A percentile compares a stretch with the other conserved stretches of the same genome.
Conservation (phyloP, 768 basidiomycete species). For the Mycena amicta region DNA sequence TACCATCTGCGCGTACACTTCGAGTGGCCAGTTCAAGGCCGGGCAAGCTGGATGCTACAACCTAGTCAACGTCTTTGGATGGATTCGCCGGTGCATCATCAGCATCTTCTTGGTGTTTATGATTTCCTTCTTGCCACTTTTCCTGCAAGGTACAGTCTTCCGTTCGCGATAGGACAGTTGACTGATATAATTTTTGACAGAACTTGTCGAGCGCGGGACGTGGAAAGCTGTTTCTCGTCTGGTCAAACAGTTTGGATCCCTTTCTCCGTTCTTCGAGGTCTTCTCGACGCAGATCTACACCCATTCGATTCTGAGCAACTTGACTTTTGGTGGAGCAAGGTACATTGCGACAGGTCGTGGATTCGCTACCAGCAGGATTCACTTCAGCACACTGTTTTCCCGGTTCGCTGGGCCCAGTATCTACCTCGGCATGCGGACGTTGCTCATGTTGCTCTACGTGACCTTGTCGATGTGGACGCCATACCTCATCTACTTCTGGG, state of each 20-base stretch:
- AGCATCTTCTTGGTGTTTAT: conserved; percentile 98
- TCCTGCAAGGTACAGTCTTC: conserved; percentile 78
- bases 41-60: conserved; percentile 92
- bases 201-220: conserved; percentile 94
- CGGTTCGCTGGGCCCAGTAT: conserved; percentile 99
- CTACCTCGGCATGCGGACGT: conserved; percentile 92
- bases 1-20: conserved; percentile 76
- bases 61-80: conserved; percentile 87
- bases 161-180: not conserved
- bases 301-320: conserved; percentile 94
- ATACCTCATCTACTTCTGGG: conserved; percentile 97
- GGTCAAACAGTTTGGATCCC: conserved; percentile 90
- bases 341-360: conserved; percentile 99
- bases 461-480: conserved; percentile 91
- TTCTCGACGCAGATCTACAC: conserved; percentile 99
- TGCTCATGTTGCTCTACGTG: conserved; percentile 92
- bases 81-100: conserved; percentile 96
- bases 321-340: conserved; percentile 96
- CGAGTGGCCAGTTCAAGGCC: conserved; percentile 70
- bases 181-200: conserved; percentile 43
- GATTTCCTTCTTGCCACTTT: conserved; percentile 93
- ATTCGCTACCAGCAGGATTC: conserved; percentile 94
- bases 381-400: conserved; percentile 94
- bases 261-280: conserved; percentile 95
- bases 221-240: conserved; percentile 89